phyloP scores from a whole-genome alignment of 2,329 filamentous ascomycete genomes.

The Acrocalymma vagum region DNA sequence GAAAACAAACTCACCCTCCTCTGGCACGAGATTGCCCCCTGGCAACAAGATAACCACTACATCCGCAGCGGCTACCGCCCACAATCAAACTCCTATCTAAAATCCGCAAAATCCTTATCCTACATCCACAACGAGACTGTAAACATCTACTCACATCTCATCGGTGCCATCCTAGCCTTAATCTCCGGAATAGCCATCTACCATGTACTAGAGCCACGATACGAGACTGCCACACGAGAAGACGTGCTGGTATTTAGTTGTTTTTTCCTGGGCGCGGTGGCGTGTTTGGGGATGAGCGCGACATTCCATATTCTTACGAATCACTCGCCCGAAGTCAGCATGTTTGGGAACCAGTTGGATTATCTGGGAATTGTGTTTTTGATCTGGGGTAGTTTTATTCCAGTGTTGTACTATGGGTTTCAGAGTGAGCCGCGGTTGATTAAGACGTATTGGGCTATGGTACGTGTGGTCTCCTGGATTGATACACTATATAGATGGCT shows the following conservation, averaged over 20 bases:
- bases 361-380: conserved; percentile 93
- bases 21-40: conserved; percentile 53
- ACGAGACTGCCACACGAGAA: conserved; percentile 42
- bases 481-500: conserved; percentile 2
- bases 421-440: conserved; percentile 70
- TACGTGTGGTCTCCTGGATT: conserved; percentile 40
- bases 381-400: conserved; percentile 91
- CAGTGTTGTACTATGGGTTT: conserved; percentile 72
- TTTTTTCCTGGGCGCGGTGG: conserved; percentile 51
- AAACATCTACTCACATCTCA: conserved; percentile 77
- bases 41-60: conserved; percentile 72
- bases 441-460: conserved; percentile 77
- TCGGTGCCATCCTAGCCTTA: conserved; percentile 39
- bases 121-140: conserved; percentile 75
- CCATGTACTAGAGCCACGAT: conserved; percentile 33
- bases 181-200: conserved; percentile 30
- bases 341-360: conserved; percentile 90
- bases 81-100: conserved; percentile 66
- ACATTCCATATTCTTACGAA: conserved; percentile 87
- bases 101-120: conserved; percentile 65
- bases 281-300: conserved; percentile 61
- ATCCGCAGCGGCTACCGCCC: conserved; percentile 73
- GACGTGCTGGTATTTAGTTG: conserved; percentile 48
- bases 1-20: conserved; percentile 58
- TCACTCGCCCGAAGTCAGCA: conserved; percentile 79